A percentile compares a stretch with the other conserved stretches of the same genome.
phyloP scores from a whole-genome alignment of 1,139 yeast genomes.

The Yamadazyma conglobata region DNA sequence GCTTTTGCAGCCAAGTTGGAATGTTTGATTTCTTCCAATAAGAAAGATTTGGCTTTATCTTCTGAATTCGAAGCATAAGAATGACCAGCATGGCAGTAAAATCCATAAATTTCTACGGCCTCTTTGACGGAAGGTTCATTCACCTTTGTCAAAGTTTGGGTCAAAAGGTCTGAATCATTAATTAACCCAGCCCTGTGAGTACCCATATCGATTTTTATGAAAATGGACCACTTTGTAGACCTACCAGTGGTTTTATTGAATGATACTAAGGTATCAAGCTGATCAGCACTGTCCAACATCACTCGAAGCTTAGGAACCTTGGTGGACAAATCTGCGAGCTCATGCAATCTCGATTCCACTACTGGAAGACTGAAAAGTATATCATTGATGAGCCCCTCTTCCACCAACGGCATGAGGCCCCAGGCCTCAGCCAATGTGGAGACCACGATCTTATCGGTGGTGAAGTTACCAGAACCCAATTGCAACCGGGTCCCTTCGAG shows the following conservation, averaged over 20 bases:
- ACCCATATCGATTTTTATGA: conserved; percentile 59
- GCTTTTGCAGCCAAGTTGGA: conserved; percentile 53
- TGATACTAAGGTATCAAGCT: conserved; percentile 45
- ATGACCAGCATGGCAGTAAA: conserved; percentile 80
- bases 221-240: conserved; percentile 49
- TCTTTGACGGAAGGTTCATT: conserved; percentile 17
- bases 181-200: conserved; percentile 61
- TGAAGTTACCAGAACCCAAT: conserved; percentile 22
- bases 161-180: conserved; percentile 26
- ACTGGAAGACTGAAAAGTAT: conserved; percentile 71
- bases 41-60: conserved; percentile 44
- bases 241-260: conserved; percentile 23
- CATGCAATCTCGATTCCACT: conserved; percentile 48
- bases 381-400: conserved; percentile 49
- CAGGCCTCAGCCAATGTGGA: conserved; percentile 71
- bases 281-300: conserved; percentile 61
- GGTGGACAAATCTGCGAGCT: conserved; percentile 42
- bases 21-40: conserved; percentile 53
- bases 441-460: conserved; percentile 54
- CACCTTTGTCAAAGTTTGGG: conserved; percentile 26
- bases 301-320: conserved; percentile 46
- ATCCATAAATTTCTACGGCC: conserved; percentile 53
- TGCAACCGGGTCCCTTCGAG: conserved; percentile 34
- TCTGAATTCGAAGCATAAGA: conserved; percentile 54
- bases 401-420: conserved; percentile 44